Evolutionary conservation across 2,329 filamentous ascomycete species (phyloP), one percentile per base, ranked within the genome.

Genomic region (Fusarium veterinarium): DNA sequence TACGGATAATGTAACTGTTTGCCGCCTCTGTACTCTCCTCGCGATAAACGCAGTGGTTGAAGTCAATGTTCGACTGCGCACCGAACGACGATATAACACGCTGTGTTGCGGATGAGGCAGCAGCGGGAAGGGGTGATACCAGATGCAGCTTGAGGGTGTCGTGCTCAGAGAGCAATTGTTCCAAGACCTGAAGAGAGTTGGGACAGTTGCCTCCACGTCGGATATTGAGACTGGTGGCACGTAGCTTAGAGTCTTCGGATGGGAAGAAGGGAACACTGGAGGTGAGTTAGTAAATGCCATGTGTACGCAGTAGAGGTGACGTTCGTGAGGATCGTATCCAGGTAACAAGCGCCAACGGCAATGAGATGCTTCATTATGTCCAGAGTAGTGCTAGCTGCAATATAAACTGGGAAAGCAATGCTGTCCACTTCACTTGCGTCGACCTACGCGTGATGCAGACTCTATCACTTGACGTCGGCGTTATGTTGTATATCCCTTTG

Each of bases 181-280:
- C 86, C 31, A 95, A 83, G 13, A 95, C 92, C 78, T 94, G 87
- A 38, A 94, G 86, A 7, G 89, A 88, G 79, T 95, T 95, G 30
- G 90, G 88, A 70, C 91, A 90, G 79, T 95, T 95, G 37, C 92
- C 92, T 58, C 93, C 92, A 31, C 92, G 88, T 35, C 92, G 88
- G 46, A 86, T 86, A 40, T 84, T 81, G 60, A 92, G 79, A 30
- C 78, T 84, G 5, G 88, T 87, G 23, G 92, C 92, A 37, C 92
- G 90, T 44, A 93, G 84, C 80, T 95, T 95, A 52, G 89, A 87
- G 83, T 95, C 92, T 82, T 95, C 92, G 11, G 81, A 80, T 3
- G 92, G 92, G 78, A 90, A 94, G 76, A 89, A 83, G 6, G 91
- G 88, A 38, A 93, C 87, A 69, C 90, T 93, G 78, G 72, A 69